Percentiles rank a stretch among this genome's conserved stretches.
Conservation (phyloP, 2,329 filamentous ascomycete species). For the Hypoxylon sp. region DNA sequence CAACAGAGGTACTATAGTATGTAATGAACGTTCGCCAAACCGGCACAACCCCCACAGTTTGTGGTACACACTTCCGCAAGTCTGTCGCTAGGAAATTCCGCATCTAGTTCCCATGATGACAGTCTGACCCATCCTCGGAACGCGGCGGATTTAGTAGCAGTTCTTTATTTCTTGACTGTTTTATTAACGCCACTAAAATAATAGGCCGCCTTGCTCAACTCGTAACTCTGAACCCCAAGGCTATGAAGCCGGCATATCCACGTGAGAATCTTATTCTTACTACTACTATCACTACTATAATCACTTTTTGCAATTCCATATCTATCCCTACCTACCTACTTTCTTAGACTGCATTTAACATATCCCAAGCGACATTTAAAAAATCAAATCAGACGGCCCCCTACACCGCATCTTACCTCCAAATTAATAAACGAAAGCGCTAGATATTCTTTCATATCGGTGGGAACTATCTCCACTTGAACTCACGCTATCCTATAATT, state of each 20-base stretch:
- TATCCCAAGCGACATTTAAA: slow-evolving; percentile 14
- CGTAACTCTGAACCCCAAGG: slow-evolving; percentile 29
- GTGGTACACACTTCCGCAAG: slow-evolving; percentile 29
- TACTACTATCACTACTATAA: slow-evolving; percentile 29
- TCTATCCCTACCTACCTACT: slow-evolving; percentile 13
- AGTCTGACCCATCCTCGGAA: slow-evolving; percentile 33
- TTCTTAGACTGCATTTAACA: not conserved
- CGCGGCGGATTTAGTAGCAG: slow-evolving; percentile 7
- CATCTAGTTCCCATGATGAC: slow-evolving; percentile 22
- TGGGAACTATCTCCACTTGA: slow-evolving; percentile 44
- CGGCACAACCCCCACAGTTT: slow-evolving; percentile 37
- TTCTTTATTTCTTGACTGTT: slow-evolving; percentile 22
- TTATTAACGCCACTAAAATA: slow-evolving; percentile 37
- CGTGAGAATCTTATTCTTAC: slow-evolving; percentile 43
- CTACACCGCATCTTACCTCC: slow-evolving; percentile 17
- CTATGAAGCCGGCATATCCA: slow-evolving; percentile 34
- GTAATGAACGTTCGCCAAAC: slow-evolving; percentile 25
- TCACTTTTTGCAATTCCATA: slow-evolving; percentile 6
- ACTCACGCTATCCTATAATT: slow-evolving; percentile 36
- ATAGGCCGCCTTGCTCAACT: slow-evolving; percentile 31
- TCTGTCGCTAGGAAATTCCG: slow-evolving; percentile 29
- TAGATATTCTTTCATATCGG: slow-evolving; percentile 27
- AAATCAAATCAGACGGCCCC: slow-evolving; percentile 22
- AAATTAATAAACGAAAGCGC: slow-evolving; percentile 14
- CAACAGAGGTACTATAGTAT: slow-evolving; percentile 7